phyloP scores from a whole-genome alignment of 495 filamentous ascomycete genomes.

The Tuber calosporum region DNA sequence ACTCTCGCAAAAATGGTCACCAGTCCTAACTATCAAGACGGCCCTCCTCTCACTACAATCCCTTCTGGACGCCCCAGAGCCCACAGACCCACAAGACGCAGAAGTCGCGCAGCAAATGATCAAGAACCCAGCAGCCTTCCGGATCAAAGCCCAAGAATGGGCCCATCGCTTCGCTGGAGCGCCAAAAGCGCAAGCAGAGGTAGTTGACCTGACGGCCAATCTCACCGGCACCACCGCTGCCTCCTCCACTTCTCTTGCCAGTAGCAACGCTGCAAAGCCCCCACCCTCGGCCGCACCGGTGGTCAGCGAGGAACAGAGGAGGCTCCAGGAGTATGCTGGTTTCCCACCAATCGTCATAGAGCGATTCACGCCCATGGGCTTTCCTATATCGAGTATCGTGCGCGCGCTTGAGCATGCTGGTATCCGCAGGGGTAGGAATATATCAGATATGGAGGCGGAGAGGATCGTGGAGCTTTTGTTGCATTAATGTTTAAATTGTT shows the following conservation, averaged over 20 bases:
- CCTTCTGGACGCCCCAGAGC: constrained; percentile 86
- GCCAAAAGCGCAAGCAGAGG: neutral
- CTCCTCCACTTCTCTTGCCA: neutral
- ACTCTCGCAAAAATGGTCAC: constrained; percentile 81
- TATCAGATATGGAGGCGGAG: constrained; percentile 33
- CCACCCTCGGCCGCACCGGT: neutral
- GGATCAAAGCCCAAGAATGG: constrained; percentile 82
- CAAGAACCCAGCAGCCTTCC: constrained; percentile 66
- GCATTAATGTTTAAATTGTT: constrained; percentile 14
- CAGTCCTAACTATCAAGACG: constrained; percentile 91
- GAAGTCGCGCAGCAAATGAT: constrained; percentile 92
- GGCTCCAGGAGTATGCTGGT: constrained; percentile 63
- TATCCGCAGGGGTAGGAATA: constrained; percentile 45
- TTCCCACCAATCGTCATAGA: constrained; percentile 83
- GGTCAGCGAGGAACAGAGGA: constrained; percentile 4
- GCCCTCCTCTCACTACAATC: constrained; percentile 88
- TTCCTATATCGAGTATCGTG: constrained; percentile 81
- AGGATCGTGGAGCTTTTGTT: constrained; percentile 37
- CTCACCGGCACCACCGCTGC: constrained; percentile 44
- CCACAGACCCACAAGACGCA: constrained; percentile 93
- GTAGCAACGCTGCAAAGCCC: neutral
- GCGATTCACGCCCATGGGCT: constrained; percentile 89
- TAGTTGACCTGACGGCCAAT: neutral
- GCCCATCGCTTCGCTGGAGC: constrained; percentile 76
- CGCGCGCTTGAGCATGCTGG: constrained; percentile 74